Base-by-base conservation (phyloP, 352 stramenopile genomes). In the Phytopythium vexans region DNA sequence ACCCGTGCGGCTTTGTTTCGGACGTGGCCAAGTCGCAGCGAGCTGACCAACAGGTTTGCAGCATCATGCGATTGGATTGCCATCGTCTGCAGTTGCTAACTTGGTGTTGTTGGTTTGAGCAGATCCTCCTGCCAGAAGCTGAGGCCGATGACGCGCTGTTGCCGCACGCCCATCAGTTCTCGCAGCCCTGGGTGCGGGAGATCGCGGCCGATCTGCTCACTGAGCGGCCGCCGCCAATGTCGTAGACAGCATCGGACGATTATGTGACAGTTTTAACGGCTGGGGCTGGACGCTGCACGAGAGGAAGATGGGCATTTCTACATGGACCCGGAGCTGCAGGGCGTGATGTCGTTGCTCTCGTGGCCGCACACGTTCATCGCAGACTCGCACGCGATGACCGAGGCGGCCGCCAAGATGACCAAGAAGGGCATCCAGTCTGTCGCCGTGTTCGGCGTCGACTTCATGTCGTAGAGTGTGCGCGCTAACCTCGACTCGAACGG, bases 271-370 rank as follows among this genome's bases (percentile, higher is more conserved):
- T n/a, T n/a, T n/a, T n/a, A n/a, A n/a, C n/a, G n/a, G n/a, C n/a
- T n/a, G 50, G 72, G 91, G 35, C 66, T 98, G 4, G 77, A 97
- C 34, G 74, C 80, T 98, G 14, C 67, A 95, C 40, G 70, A 86
- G 33, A 94, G 95, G 57, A 97, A 98, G 53, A 96, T 98, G 73
- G 94, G 95, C 45, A 99, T 54, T 99, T 98, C 63, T 98, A 99
- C 80, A 99, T 99, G 96, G 96, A 99, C 77, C 94, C 97, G 2
- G 96, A 98, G 76, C 75, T 99, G 32, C 52, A 84, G 64, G 88
- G 88, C 49, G 74, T 93, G 12, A 54, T 96, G 5, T 89, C 84
- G 50, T 84, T 82, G 41, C 68, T 97, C 5, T 79, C 68, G 48
- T 97, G 88, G 80, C 80, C 87, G 40, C 77, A 97, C 56, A 96